These are phyloP conservation scores for Kluyveromyces sp. DNA, from an alignment of 1,139 yeast genomes.

Conservation along the genomic window DNA sequence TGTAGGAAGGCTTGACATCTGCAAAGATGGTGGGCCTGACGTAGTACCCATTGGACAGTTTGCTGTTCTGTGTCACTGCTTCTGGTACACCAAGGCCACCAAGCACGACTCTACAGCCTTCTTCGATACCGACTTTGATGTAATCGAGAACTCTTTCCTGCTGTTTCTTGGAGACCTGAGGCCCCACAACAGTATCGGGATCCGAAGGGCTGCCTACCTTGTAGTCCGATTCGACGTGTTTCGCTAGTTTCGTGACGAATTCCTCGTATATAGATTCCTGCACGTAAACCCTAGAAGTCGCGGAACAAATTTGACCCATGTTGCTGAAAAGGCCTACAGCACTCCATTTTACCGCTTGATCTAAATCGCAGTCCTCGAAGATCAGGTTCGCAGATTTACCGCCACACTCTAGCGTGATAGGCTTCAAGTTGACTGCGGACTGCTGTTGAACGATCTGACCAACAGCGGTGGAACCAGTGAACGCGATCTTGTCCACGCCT, in stretches of 20 bases:
- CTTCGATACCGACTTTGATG: constrained; percentile 36
- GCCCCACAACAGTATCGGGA: constrained; percentile 58
- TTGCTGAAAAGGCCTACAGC: constrained; percentile 78
- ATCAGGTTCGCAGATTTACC: constrained; percentile 77
- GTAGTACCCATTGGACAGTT: constrained; percentile 43
- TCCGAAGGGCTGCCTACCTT: constrained; percentile 54
- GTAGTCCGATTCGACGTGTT: constrained; percentile 39
- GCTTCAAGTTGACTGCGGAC: constrained; percentile 59
- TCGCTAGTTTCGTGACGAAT: constrained; percentile 42
- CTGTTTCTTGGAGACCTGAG: constrained; percentile 67
- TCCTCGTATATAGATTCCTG: constrained; percentile 63
- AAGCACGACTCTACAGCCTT: constrained; percentile 61
- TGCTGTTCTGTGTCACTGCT: constrained; percentile 7
- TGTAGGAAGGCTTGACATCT: constrained; percentile 50
- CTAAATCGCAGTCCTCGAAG: constrained; percentile 70
- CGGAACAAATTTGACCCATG: constrained; percentile 88
- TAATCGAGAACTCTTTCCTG: constrained; percentile 47
- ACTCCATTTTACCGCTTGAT: constrained; percentile 78
- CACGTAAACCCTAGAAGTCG: constrained; percentile 76
- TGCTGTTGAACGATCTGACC: constrained; percentile 53
- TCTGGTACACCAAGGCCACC: constrained; percentile 45
- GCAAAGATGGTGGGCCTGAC: constrained; percentile 62
- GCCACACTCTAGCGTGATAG: constrained; percentile 86
- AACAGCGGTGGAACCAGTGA: constrained; percentile 56
- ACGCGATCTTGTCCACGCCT: constrained; percentile 57